These are phyloP conservation scores for Strigomonas galati DNA, from an alignment of 208 protist species.

Conservation along the genomic window DNA sequence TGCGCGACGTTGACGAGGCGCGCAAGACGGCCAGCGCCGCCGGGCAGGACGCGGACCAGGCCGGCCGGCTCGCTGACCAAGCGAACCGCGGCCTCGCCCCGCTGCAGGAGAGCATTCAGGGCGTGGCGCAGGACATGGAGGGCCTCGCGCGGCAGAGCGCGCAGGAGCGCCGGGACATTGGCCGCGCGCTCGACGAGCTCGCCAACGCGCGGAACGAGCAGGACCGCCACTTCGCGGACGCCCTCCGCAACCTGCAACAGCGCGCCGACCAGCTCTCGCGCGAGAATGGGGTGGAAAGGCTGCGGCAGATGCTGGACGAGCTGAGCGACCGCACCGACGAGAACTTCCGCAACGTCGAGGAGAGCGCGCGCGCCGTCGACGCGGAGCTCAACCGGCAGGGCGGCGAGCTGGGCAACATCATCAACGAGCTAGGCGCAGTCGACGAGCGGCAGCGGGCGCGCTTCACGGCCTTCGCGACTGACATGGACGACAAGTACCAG, in stretches of 20 bases:
- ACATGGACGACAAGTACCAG: constrained; percentile 62
- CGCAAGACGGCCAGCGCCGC: constrained; percentile 26
- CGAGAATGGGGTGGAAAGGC: constrained; percentile 38
- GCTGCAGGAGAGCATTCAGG: constrained; percentile 35
- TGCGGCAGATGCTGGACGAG: constrained; percentile 67
- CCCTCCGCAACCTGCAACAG: constrained; percentile 39
- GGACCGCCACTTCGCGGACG: constrained; percentile 43
- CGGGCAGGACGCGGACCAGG: constrained; percentile 40
- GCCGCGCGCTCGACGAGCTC: constrained; percentile 44
- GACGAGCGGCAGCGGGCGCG: constrained; percentile 39
- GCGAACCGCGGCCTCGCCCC: constrained; percentile 28
- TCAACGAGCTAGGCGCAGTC: constrained; percentile 30
- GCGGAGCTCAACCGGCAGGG: constrained; percentile 53
- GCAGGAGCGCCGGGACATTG: constrained; percentile 32
- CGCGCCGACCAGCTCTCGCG: constrained; percentile 36
- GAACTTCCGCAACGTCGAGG: constrained; percentile 79
- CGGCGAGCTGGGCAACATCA: constrained; percentile 34
- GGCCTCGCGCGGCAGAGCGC: constrained; percentile 27
- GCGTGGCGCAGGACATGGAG: constrained; percentile 33
- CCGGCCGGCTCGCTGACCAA: constrained; percentile 43
- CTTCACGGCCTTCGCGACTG: constrained; percentile 35
- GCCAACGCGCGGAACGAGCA: constrained; percentile 29
- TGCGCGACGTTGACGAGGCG: constrained; percentile 39
- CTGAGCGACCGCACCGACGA: constrained; percentile 79
- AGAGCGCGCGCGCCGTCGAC: constrained; percentile 72